Evolutionary conservation across 106 monocot genomes (phyloP).

Genomic region (Agapanthus africanus): DNA sequence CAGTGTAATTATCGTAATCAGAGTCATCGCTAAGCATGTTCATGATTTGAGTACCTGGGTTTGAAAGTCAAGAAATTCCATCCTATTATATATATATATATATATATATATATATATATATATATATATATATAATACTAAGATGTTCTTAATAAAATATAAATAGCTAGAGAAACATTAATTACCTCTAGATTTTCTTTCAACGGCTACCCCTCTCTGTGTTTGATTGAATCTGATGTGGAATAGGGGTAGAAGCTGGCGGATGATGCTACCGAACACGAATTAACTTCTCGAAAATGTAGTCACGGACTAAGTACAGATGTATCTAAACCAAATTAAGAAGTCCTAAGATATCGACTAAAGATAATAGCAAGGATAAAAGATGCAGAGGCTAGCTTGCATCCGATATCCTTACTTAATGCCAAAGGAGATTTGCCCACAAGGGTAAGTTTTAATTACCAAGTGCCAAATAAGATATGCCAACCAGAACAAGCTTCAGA

Average conservation of each 20-base stretch:
- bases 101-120: no score
- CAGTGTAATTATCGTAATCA: slow-evolving; percentile 60
- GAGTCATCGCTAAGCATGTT: slow-evolving; percentile 44
- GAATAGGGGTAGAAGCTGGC: neutral
- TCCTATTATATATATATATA: no score
- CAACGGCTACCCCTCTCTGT: neutral
- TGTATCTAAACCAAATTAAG: neutral
- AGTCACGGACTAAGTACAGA: neutral
- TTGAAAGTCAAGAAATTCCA: no score
- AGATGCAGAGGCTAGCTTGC: slow-evolving; percentile 16
- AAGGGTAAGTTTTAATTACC: neutral
- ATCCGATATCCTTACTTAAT: slow-evolving; percentile 15
- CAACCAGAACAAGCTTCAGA: slow-evolving; percentile 1
- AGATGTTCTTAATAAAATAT: no score
- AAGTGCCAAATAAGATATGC: slow-evolving; percentile 14
- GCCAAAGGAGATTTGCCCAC: slow-evolving; percentile 30
- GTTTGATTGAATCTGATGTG: neutral
- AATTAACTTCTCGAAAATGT: slow-evolving; percentile 5
- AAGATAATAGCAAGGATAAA: slow-evolving; percentile 23
- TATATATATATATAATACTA: no score
- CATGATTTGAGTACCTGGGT: slow-evolving; percentile 27
- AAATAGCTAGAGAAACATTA: neutral
- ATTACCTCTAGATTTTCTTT: neutral
- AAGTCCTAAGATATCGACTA: slow-evolving; percentile 6
- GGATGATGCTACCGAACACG: neutral